phyloP scores from a whole-genome alignment of 2,329 filamentous ascomycete genomes.

The Colletotrichum sojae region DNA sequence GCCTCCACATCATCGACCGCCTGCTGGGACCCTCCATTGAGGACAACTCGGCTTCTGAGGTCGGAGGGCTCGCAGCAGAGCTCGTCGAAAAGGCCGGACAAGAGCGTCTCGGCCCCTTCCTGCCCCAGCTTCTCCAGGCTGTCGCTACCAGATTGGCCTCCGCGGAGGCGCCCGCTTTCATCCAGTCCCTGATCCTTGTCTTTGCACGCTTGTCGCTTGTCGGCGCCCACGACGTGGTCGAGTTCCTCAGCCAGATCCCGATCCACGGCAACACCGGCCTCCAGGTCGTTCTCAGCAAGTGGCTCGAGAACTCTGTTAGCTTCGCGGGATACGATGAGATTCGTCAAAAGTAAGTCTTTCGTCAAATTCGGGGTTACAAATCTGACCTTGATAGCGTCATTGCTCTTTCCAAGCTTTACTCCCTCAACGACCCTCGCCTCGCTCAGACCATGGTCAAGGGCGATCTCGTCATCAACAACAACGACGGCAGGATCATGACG shows the following conservation, averaged over 20 bases:
- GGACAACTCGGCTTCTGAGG: slow-evolving; percentile 95
- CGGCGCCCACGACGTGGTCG: slow-evolving; percentile 89
- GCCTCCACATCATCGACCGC: slow-evolving; percentile 92
- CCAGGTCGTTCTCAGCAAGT: slow-evolving; percentile 91
- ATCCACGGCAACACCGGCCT: slow-evolving; percentile 87
- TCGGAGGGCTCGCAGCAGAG: slow-evolving; percentile 93
- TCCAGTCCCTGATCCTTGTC: slow-evolving; percentile 94
- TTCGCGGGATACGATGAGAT: slow-evolving; percentile 99
- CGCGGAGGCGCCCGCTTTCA: slow-evolving; percentile 88
- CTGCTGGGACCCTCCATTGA: slow-evolving; percentile 87
- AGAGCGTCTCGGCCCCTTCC: slow-evolving; percentile 89
- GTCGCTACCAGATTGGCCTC: slow-evolving; percentile 88
- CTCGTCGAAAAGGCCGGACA: slow-evolving; percentile 96
- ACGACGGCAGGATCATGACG: slow-evolving; percentile 88
- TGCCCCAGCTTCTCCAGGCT: slow-evolving; percentile 89
- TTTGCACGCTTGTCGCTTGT: slow-evolving; percentile 92
- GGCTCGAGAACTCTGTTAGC: slow-evolving; percentile 96
- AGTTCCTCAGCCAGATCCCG: slow-evolving; percentile 89
- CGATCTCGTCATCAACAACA: slow-evolving; percentile 83
- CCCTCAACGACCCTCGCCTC: slow-evolving; percentile 85
- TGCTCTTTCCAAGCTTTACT: slow-evolving; percentile 91
- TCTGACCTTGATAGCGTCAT: slow-evolving; percentile 75
- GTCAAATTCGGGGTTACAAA: background rate
- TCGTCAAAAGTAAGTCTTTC: slow-evolving; percentile 84
- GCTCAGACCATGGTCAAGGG: slow-evolving; percentile 88